These are phyloP conservation scores for Cryptosporidium felis DNA, from an alignment of 169 alveolate genomes.

Conservation along the genomic window DNA sequence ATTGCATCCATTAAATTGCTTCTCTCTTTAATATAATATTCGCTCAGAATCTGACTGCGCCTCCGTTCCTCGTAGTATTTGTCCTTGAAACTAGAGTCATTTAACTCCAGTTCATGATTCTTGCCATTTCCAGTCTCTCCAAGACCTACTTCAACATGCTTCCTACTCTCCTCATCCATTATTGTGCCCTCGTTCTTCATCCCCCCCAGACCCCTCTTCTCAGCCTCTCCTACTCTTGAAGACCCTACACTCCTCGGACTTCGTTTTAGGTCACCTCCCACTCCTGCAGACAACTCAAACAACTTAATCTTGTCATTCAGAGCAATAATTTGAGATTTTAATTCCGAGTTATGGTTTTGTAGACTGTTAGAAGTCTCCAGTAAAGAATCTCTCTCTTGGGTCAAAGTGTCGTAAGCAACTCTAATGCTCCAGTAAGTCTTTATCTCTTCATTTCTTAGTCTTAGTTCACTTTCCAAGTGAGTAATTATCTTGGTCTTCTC, in stretches of 20 bases:
- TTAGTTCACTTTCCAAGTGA: slow-evolving; percentile 51
- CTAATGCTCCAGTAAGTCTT: slow-evolving; percentile 68
- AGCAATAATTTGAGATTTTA: neutral
- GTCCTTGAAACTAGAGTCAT: neutral
- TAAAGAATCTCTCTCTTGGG: slow-evolving; percentile 67
- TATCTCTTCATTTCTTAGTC: slow-evolving; percentile 54
- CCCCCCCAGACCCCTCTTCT: too few species aligned
- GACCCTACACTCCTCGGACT: neutral
- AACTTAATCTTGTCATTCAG: slow-evolving; percentile 27
- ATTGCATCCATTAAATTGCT: slow-evolving; percentile 51
- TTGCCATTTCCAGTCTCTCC: neutral
- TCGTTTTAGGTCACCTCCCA: neutral
- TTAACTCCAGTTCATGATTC: too few species aligned
- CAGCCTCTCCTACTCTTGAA: too few species aligned
- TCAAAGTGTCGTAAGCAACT: slow-evolving; percentile 61
- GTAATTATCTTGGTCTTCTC: slow-evolving; percentile 60
- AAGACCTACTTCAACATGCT: neutral
- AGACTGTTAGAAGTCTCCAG: slow-evolving; percentile 24
- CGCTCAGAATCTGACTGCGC: slow-evolving; percentile 33
- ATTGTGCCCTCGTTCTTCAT: too few species aligned
- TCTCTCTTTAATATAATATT: slow-evolving; percentile 52
- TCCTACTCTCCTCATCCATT: too few species aligned
- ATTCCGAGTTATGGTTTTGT: slow-evolving; percentile 11
- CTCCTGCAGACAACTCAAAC: neutral
- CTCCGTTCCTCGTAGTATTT: slow-evolving; percentile 34